Base-by-base conservation (phyloP, 306 rosid genomes). In the Citrullus mucosospermus region DNA sequence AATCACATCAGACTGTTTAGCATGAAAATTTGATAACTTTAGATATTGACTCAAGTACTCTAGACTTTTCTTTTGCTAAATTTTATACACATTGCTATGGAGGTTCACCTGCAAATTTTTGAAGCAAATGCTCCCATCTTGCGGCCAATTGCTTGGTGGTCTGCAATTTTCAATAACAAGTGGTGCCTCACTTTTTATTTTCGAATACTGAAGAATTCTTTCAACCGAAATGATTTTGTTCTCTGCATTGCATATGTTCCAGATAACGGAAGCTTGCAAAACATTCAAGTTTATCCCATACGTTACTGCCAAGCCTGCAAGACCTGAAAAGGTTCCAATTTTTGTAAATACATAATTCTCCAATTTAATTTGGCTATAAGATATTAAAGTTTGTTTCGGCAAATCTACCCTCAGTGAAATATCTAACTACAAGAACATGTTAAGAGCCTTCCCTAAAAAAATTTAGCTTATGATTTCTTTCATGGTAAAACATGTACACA, bases 201-300 rank as follows among this genome's bases (percentile, higher is more conserved):
- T 86, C 69, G 91, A 86, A 85, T 92, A 95, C 75, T 95, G 98
- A 74, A 92, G 87, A 65, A 95, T 82, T 83, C 98, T 95, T 82
- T 95, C 98, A 81, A 92, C 97, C 65, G 98, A 95, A 79, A 95
- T 95, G 92, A 95, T 95, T 84, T 91, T 95, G 81, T 89, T 89
- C 88, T 95, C 97, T 53, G 98, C 97, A 79, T 92, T 91, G 83
- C 98, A 95, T 69, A 95, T 88, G 86, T 92, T 92, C 98, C 97
- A 95, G 84, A 95, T 95, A 67, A 89, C 90, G 25, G 88, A 56
- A 83, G 98, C 97, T 89, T 92, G 98, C 84, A 85, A 36, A 39
- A 89, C 97, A 85, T 95, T 95, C 83, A 92, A 68, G 84, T 91
- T 95, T 85, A 95, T 95, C 71, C 98, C 98, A 74, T 92, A 95